Conservation (phyloP, 1,284 basidiomycete genomes). For the Naganishia albida region DNA sequence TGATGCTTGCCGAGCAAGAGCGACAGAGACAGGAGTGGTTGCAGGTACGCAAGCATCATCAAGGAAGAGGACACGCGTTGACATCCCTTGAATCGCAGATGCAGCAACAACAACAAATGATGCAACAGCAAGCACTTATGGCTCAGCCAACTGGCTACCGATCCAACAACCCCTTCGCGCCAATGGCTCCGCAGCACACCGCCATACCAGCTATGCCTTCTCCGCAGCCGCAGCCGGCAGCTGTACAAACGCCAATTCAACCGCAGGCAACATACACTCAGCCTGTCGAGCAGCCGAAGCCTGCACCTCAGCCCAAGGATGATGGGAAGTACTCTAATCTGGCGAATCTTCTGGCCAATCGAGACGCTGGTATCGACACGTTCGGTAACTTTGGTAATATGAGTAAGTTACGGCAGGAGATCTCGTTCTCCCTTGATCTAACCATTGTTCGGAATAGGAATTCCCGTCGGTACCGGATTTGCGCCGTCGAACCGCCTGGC, state of each 20-base stretch:
- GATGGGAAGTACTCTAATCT: conserved; percentile 75
- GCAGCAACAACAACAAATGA: conserved; percentile 58
- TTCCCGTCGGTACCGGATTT: conserved; percentile 62
- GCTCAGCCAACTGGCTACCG: conserved; percentile 67
- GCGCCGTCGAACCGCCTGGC: conserved; percentile 59
- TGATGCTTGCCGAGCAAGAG: conserved; percentile 50
- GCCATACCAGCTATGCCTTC: conserved; percentile 49
- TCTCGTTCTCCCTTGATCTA: conserved; percentile 1
- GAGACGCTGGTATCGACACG: conserved; percentile 85
- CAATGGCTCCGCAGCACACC: conserved; percentile 40
- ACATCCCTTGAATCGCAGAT: conserved; percentile 58
- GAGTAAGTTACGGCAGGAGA: conserved; percentile 58
- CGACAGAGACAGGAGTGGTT: conserved; percentile 52
- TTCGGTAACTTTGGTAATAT: conserved; percentile 84
- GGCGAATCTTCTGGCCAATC: conserved; percentile 76
- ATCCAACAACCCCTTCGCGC: conserved; percentile 92
- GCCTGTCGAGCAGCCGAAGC: conserved; percentile 35
- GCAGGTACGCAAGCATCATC: conserved; percentile 56
- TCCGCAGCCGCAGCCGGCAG: conserved; percentile 51
- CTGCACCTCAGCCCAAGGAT: conserved; percentile 45
- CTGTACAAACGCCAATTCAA: conserved; percentile 47
- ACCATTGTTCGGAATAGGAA: conserved; percentile 58
- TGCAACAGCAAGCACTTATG: conserved; percentile 55
- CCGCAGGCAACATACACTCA: conserved; percentile 44
- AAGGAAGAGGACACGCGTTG: background rate